phyloP scores from a whole-genome alignment of 768 basidiomycete genomes.

The Trichaptum fuscoviolaceum region DNA sequence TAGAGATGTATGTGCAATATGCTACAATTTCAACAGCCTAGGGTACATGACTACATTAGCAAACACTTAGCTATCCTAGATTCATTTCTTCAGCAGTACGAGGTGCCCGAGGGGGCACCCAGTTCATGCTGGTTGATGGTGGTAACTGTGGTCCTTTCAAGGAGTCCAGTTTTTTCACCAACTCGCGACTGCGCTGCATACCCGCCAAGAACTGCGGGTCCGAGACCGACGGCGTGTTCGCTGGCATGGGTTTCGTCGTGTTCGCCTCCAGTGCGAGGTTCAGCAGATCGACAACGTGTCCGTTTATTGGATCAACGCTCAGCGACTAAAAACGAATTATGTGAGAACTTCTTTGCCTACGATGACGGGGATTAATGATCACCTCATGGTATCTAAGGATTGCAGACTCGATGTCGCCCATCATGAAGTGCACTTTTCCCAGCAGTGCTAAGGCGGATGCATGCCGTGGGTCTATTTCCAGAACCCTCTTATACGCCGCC shows the following conservation, averaged over 20 bases:
- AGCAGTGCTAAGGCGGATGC: constrained; percentile 79
- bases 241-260: neutral
- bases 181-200: neutral
- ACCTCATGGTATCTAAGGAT: constrained; percentile 94
- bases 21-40: neutral
- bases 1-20: neutral
- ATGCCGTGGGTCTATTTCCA: constrained; percentile 84
- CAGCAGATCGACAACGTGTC: constrained; percentile 73
- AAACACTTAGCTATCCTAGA: neutral
- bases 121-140: neutral
- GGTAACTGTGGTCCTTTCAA: neutral
- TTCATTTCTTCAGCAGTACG: neutral
- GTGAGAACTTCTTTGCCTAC: neutral
- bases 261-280: constrained; percentile 66
- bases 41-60: neutral
- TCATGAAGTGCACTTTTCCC: constrained; percentile 82
- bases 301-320: constrained; percentile 78
- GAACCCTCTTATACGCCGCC: constrained; percentile 66
- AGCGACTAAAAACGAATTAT: constrained; percentile 44
- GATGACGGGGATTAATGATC: neutral
- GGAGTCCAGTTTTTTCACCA: neutral
- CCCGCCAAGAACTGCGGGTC: neutral
- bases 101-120: neutral
- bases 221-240: neutral
- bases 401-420: constrained; percentile 68